Evolutionary conservation across 371 early-diverging fungal species (phyloP).

Genomic region (Rhizopus delemar): DNA sequence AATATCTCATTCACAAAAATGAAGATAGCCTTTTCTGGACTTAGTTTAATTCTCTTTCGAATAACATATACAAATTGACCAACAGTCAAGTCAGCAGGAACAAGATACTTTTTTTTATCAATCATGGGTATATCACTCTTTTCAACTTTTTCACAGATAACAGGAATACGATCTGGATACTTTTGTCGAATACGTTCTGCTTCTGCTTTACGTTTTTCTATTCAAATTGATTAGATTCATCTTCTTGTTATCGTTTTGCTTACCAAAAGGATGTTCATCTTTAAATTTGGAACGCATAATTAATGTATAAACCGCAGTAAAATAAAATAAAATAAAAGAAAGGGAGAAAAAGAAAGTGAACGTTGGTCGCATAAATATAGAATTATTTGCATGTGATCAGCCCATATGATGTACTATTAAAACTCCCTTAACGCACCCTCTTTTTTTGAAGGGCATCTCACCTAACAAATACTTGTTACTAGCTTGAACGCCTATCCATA

Average conservation of each 20-base stretch:
- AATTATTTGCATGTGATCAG: conserved; percentile 2
- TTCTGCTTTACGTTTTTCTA: conserved; percentile 95
- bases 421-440: background rate
- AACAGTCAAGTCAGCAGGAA: conserved; percentile 96
- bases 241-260: conserved; percentile 14
- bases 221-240: background rate
- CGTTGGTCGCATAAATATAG: conserved; percentile 16
- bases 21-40: conserved; percentile 97
- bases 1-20: conserved; percentile 96
- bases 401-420: conserved; percentile 5
- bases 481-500: background rate
- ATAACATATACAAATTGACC: conserved; percentile 97
- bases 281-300: conserved; percentile 91
- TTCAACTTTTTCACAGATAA: conserved; percentile 95
- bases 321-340: conserved; percentile 10
- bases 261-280: conserved; percentile 95
- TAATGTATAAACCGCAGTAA: conserved; percentile 12
- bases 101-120: conserved; percentile 98
- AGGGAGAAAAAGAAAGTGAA: conserved; percentile 12
- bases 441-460: background rate
- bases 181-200: conserved; percentile 94
- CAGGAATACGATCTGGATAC: conserved; percentile 97
- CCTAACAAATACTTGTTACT: background rate
- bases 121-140: conserved; percentile 93
- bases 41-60: conserved; percentile 88